These are phyloP conservation scores for Pisolithus tinctorius DNA, from an alignment of 768 basidiomycete species.

Conservation along the genomic window DNA sequence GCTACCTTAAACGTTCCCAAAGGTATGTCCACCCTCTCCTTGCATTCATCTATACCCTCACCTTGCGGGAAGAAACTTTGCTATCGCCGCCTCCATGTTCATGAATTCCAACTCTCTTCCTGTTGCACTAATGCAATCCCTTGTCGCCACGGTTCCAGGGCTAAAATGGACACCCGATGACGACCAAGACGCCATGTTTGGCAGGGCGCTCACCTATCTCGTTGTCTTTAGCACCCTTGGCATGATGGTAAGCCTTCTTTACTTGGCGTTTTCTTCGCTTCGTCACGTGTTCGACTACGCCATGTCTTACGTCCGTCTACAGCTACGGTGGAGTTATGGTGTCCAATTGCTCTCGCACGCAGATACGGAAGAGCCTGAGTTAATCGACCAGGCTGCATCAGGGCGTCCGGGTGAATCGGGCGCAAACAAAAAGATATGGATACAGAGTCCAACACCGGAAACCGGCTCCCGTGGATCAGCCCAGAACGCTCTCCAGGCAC, in stretches of 20 bases:
- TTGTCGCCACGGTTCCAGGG: conserved; percentile 78
- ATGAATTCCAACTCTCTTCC: conserved; percentile 96
- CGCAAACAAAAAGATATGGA: neutral
- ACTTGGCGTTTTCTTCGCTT: neutral
- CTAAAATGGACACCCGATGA: conserved; percentile 81
- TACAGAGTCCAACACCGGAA: neutral
- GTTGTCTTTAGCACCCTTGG: conserved; percentile 93
- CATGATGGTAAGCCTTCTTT: conserved; percentile 66
- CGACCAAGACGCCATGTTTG: conserved; percentile 82
- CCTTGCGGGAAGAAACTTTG: conserved; percentile 50
- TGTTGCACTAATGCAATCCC: conserved; percentile 88
- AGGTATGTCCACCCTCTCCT: conserved; percentile 37
- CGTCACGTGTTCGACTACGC: neutral
- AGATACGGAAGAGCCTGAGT: conserved; percentile 9
- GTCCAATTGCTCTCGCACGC: conserved; percentile 75
- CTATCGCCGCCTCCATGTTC: conserved; percentile 79
- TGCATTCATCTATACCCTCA: neutral
- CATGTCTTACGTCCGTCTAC: neutral
- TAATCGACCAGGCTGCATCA: neutral
- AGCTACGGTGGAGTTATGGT: conserved; percentile 93
- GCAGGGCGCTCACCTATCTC: conserved; percentile 82
- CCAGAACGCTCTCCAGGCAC: neutral
- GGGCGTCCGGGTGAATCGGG: neutral
- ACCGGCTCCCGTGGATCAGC: neutral
- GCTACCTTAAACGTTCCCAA: conserved; percentile 70